Evolutionary conservation across 176 grass and related monocot genomes (phyloP).

Genomic region (Avena sativa): DNA sequence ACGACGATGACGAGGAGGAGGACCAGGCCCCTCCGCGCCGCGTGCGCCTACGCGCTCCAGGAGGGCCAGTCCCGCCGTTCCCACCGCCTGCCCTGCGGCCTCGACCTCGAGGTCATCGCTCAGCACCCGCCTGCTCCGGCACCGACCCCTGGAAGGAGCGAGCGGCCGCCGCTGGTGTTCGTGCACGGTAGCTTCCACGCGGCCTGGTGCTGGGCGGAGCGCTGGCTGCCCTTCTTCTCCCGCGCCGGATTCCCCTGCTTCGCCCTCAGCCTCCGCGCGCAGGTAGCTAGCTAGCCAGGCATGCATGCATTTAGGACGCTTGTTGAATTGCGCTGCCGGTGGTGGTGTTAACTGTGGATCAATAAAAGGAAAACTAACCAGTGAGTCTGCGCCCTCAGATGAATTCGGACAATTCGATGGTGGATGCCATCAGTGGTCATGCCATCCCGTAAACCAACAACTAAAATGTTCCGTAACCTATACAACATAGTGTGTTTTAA

Average conservation of each 20-base stretch:
- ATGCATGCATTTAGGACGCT: neutral
- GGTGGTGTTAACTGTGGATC: neutral
- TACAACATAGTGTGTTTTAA: neutral
- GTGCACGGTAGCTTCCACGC: conserved; percentile 98
- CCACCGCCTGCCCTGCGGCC: conserved; percentile 77
- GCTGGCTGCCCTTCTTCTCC: conserved; percentile 91
- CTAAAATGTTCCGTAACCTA: neutral
- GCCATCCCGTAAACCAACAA: neutral
- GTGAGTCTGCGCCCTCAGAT: neutral
- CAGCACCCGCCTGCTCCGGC: conserved; percentile 46
- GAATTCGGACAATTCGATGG: neutral
- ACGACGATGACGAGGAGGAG: neutral
- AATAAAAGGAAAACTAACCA: neutral
- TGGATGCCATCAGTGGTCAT: neutral
- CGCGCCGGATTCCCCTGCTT: conserved; percentile 77
- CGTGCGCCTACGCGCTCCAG: conserved; percentile 54
- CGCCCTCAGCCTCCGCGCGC: conserved; percentile 83
- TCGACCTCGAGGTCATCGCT: conserved; percentile 78
- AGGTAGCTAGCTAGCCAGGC: conserved; percentile 45
- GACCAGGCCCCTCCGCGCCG: conserved; percentile 30
- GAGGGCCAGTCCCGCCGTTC: conserved; percentile 80
- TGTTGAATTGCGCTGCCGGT: conserved; percentile 1
- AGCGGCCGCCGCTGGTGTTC: conserved; percentile 67
- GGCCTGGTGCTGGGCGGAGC: conserved; percentile 95
- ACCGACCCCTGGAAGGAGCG: neutral